Evolutionary conservation across 176 grass and related monocot species (phyloP).

Genomic region (Aegilops bicornis): DNA sequence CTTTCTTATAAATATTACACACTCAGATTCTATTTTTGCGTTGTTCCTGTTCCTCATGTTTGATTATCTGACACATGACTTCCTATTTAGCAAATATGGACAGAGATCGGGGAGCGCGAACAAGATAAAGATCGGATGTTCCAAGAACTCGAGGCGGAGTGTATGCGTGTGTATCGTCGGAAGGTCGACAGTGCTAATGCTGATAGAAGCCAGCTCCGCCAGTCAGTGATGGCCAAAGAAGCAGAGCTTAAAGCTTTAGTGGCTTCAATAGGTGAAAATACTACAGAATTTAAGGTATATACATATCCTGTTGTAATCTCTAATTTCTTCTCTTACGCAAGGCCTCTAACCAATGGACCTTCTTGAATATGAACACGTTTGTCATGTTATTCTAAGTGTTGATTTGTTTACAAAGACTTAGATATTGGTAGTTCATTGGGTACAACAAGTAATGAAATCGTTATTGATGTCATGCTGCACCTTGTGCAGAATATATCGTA

Average conservation of each 20-base stretch:
- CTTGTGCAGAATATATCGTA: constrained; percentile 36
- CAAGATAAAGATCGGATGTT: constrained; percentile 91
- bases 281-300: constrained; percentile 59
- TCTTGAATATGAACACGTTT: not conserved
- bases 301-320: not conserved
- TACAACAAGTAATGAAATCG: constrained; percentile 16
- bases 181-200: constrained; percentile 80
- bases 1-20: constrained; percentile 2
- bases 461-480: constrained; percentile 12
- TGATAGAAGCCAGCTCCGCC: constrained; percentile 62
- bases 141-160: constrained; percentile 86
- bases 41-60: not conserved
- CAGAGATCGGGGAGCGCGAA: constrained; percentile 85
- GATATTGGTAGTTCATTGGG: not conserved
- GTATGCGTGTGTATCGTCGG: constrained; percentile 77
- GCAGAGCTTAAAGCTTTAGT: constrained; percentile 81
- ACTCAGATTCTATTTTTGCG: not conserved
- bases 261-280: constrained; percentile 73
- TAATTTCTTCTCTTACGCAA: constrained; percentile 1
- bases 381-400: constrained; percentile 12
- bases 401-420: not conserved
- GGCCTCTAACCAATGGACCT: not conserved
- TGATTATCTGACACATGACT: constrained; percentile 25
- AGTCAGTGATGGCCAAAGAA: constrained; percentile 74
- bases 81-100: constrained; percentile 77